These are phyloP conservation scores for Trichosanthes truncata DNA, from an alignment of 306 rosid genomes.

Conservation along the genomic window DNA sequence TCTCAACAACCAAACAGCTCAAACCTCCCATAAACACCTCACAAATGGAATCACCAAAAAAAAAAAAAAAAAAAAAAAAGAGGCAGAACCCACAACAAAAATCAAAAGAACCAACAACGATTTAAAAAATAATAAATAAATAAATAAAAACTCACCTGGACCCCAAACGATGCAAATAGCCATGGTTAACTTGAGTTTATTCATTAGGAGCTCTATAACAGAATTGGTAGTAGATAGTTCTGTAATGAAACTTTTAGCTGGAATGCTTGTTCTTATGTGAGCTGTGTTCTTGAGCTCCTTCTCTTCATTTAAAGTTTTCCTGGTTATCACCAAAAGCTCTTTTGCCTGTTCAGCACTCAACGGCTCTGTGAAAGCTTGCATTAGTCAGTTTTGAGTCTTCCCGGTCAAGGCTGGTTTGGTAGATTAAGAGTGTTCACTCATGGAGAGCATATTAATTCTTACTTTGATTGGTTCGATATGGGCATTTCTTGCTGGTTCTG, in stretches of 20 bases:
- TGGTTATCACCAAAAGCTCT: background rate
- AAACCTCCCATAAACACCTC: background rate
- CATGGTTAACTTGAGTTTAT: slow-evolving; percentile 2
- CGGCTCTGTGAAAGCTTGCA: background rate
- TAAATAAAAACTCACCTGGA: no score
- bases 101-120: background rate
- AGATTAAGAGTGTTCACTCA: slow-evolving; percentile 16
- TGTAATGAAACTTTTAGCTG: background rate
- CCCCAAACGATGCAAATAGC: no score
- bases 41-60: background rate
- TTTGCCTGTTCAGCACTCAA: background rate
- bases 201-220: background rate
- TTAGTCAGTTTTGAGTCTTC: background rate
- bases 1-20: background rate
- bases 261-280: slow-evolving; percentile 2
- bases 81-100: background rate
- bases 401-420: slow-evolving; percentile 19
- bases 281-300: slow-evolving; percentile 1
- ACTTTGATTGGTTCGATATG: slow-evolving; percentile 26
- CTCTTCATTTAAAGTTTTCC: background rate
- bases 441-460: slow-evolving; percentile 25
- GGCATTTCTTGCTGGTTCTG: slow-evolving; percentile 34
- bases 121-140: no score
- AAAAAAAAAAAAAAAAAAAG: background rate
- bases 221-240: background rate